phyloP scores from a whole-genome alignment of 768 basidiomycete species.

The Lactarius deliciosus region DNA sequence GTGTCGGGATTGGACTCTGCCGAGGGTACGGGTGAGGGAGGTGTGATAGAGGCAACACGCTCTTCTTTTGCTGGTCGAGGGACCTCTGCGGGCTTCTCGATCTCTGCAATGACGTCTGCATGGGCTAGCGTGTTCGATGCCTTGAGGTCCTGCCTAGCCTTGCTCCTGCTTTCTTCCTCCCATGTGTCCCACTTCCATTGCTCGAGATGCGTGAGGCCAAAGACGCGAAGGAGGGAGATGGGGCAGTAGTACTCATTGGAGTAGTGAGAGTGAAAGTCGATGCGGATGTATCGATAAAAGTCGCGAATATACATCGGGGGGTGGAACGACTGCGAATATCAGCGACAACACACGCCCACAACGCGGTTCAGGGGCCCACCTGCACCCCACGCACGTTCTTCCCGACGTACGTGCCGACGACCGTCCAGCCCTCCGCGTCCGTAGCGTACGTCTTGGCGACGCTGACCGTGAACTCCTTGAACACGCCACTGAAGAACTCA shows the following conservation, averaged over 20 bases:
- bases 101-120: conserved; percentile 33
- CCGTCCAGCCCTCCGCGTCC: conserved; percentile 45
- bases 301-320: conserved; percentile 67
- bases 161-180: conserved; percentile 69
- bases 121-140: conserved; percentile 15
- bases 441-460: conserved; percentile 51
- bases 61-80: conserved; percentile 1
- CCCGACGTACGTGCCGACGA: conserved; percentile 80
- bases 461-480: conserved; percentile 87
- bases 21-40: not conserved
- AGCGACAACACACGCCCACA: not conserved
- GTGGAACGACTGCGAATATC: conserved; percentile 63
- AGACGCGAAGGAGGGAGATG: conserved; percentile 86
- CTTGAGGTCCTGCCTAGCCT: conserved; percentile 43
- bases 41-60: not conserved
- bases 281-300: conserved; percentile 91
- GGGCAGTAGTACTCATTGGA: conserved; percentile 97
- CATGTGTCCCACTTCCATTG: conserved; percentile 92
- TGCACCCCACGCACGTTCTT: conserved; percentile 91
- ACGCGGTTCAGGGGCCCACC: conserved; percentile 45
- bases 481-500: conserved; percentile 97
- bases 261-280: conserved; percentile 93
- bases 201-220: conserved; percentile 94
- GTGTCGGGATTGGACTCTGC: not conserved
- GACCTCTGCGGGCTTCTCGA: conserved; percentile 27